Conservation (phyloP, 768 basidiomycete genomes). For the Dioszegia crocea region DNA sequence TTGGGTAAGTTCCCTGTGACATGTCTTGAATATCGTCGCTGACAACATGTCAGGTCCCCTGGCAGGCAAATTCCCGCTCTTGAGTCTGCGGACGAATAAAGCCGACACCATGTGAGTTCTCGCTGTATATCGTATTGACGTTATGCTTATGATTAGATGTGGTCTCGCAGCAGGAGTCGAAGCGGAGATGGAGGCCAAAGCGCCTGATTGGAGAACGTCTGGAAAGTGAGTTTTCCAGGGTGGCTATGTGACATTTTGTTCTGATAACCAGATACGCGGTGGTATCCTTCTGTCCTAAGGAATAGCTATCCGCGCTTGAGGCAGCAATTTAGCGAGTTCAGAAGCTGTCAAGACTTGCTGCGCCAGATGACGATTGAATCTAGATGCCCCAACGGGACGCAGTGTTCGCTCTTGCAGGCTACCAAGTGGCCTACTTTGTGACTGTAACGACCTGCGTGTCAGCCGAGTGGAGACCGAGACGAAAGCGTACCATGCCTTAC, state of each 20-base stretch:
- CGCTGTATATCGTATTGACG: neutral
- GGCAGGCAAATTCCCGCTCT: slow-evolving; percentile 69
- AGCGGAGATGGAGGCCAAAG: slow-evolving; percentile 61
- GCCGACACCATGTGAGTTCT: slow-evolving; percentile 71
- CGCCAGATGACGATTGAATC: too few species aligned
- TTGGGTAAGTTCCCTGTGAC: slow-evolving; percentile 47
- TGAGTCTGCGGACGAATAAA: slow-evolving; percentile 89
- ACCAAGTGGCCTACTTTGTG: too few species aligned
- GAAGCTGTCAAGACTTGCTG: too few species aligned
- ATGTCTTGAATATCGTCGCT: neutral
- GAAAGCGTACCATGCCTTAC: too few species aligned
- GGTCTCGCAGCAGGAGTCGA: slow-evolving; percentile 69
- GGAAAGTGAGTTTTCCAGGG: slow-evolving; percentile 46
- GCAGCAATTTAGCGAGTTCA: too few species aligned
- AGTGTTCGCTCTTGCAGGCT: too few species aligned
- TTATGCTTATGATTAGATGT: slow-evolving; percentile 51
- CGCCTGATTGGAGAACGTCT: slow-evolving; percentile 43
- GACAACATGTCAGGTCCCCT: slow-evolving; percentile 60
- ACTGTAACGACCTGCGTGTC: too few species aligned
- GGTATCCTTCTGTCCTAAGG: slow-evolving; percentile 34
- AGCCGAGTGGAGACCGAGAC: neutral
- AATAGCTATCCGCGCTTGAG: neutral
- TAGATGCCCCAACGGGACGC: too few species aligned
- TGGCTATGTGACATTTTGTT: too few species aligned
- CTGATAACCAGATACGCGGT: slow-evolving; percentile 35